Evolutionary conservation across 148 eudicot genomes (phyloP).

Genomic region (Camellia granthamiana): DNA sequence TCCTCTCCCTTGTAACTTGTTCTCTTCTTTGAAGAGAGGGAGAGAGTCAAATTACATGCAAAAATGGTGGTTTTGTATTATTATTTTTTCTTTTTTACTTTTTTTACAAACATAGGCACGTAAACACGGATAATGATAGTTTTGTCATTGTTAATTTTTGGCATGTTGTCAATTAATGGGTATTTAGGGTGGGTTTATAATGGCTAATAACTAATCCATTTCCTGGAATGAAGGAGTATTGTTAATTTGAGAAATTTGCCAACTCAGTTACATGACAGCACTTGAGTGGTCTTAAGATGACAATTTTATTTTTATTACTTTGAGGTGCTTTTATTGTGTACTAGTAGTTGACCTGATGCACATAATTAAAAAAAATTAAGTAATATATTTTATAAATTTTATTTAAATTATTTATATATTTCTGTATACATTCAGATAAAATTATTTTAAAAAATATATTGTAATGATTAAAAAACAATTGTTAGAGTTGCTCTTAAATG

Average conservation of each 20-base stretch:
- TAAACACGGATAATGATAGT: neutral
- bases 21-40: conserved; percentile 19
- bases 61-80: neutral
- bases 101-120: conserved; percentile 13
- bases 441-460: no score
- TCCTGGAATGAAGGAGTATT: conserved; percentile 8
- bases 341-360: no score
- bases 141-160: neutral
- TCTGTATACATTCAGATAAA: no score
- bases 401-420: no score
- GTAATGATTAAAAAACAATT: no score
- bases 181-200: conserved; percentile 10
- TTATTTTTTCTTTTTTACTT: no score
- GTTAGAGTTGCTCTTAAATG: no score
- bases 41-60: conserved; percentile 22
- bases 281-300: neutral
- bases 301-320: neutral
- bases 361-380: no score
- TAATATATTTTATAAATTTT: no score
- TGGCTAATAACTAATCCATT: neutral
- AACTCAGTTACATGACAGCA: neutral
- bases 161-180: conserved; percentile 2
- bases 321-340: no score
- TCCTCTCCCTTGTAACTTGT: conserved; percentile 16
- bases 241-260: neutral